These are phyloP conservation scores for Poteriospumella lacustris DNA, from an alignment of 108 stramenopile species.

Conservation along the genomic window DNA sequence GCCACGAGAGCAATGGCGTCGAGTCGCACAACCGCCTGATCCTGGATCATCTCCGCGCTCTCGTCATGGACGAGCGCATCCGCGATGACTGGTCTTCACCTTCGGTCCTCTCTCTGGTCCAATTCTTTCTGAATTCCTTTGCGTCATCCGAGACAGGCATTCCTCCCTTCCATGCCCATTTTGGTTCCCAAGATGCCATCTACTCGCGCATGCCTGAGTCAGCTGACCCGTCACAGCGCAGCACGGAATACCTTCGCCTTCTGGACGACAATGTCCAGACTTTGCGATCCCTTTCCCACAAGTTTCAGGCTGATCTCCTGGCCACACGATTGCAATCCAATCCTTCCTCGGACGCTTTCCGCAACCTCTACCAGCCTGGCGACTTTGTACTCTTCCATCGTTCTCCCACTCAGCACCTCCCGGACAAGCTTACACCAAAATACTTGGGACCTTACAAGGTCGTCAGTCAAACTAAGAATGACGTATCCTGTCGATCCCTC, in stretches of 20 bases:
- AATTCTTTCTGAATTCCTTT: not conserved
- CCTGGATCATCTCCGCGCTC: not conserved
- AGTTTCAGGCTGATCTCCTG: not conserved
- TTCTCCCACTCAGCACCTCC: not conserved
- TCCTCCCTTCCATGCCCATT: constrained; percentile 2
- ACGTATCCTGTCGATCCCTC: not conserved
- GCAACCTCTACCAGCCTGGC: not conserved
- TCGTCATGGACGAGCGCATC: not conserved
- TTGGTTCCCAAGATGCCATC: not conserved
- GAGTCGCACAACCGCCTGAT: not conserved
- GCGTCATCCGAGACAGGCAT: not conserved
- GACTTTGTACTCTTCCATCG: not conserved
- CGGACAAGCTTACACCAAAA: not conserved
- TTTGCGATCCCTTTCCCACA: not conserved
- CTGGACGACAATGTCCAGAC: not conserved
- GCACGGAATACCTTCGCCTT: not conserved
- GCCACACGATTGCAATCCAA: too few relatives aligned
- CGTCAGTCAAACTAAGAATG: not conserved
- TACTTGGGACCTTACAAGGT: not conserved
- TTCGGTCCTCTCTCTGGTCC: not conserved
- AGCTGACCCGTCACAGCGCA: too few relatives aligned
- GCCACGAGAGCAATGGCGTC: constrained; percentile 5
- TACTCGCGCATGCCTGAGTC: not conserved
- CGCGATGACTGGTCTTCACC: not conserved
- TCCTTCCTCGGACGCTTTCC: too few relatives aligned